These are phyloP conservation scores for Begonia peltatifolia DNA, from an alignment of 306 rosid genomes.

Conservation along the genomic window DNA sequence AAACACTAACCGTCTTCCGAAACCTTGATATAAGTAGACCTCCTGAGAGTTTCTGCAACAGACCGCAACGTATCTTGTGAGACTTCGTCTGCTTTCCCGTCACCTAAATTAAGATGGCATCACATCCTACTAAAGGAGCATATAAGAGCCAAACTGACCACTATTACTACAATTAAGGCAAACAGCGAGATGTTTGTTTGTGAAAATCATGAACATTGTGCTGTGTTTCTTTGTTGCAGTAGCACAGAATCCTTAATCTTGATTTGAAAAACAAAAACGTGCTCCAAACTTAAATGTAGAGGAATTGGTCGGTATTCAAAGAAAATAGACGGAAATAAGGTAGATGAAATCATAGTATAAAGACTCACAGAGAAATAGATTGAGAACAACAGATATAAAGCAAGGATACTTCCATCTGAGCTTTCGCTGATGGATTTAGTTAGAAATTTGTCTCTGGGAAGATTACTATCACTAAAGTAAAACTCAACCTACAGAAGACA, in stretches of 20 bases:
- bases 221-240: too few relatives aligned
- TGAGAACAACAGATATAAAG: background rate
- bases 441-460: slow-evolving; percentile 58
- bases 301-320: too few relatives aligned
- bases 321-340: background rate
- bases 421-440: slow-evolving; percentile 41
- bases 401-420: slow-evolving; percentile 81
- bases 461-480: slow-evolving; percentile 91
- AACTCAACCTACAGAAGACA: slow-evolving; percentile 53
- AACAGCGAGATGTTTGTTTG: slow-evolving; percentile 3
- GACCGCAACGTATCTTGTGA: slow-evolving; percentile 37
- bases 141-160: slow-evolving; percentile 63
- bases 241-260: too few relatives aligned
- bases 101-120: slow-evolving; percentile 52
- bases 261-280: background rate
- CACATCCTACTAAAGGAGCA: slow-evolving; percentile 81
- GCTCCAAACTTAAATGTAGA: background rate
- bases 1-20: slow-evolving; percentile 69
- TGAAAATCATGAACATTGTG: background rate
- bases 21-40: slow-evolving; percentile 38
- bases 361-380: background rate
- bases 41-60: slow-evolving; percentile 57
- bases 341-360: background rate
- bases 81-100: slow-evolving; percentile 34
- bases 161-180: slow-evolving; percentile 39